A percentile compares a stretch with the other conserved stretches of the same genome.
phyloP scores from a whole-genome alignment of 768 basidiomycete species.

The Mycena capillaripes region DNA sequence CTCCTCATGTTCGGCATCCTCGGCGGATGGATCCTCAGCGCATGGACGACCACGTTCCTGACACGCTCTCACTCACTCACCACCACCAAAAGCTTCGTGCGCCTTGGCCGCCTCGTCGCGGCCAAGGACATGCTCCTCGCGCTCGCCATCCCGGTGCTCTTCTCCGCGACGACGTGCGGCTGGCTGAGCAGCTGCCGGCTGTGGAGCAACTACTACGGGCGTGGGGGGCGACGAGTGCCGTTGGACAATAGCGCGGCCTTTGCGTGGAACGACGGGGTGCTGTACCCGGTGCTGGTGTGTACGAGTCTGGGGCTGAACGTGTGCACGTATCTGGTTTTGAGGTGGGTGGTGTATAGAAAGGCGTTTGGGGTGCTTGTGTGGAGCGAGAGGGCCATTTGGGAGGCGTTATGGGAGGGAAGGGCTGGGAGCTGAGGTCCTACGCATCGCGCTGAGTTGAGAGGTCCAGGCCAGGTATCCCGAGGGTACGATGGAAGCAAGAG shows the following conservation, averaged over 20 bases:
- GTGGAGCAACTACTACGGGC: conserved; percentile 8
- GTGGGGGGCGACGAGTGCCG: neutral
- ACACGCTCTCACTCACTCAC: neutral
- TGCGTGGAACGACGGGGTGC: conserved; percentile 5
- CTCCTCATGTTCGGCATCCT: conserved; percentile 6
- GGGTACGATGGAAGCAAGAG: too few relatives aligned
- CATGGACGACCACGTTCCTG: too few relatives aligned
- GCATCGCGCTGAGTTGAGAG: too few relatives aligned
- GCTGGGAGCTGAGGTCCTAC: too few relatives aligned
- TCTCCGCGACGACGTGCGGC: conserved; percentile 14
- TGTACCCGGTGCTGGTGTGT: conserved; percentile 6
- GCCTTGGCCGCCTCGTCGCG: neutral
- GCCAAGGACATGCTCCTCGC: conserved; percentile 4
- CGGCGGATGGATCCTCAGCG: too few relatives aligned
- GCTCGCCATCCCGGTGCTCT: neutral
- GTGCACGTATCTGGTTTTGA: neutral
- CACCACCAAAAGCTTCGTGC: neutral
- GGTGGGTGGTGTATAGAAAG: conserved; percentile 12
- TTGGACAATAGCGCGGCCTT: conserved; percentile 9
- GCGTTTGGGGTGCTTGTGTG: conserved; percentile 12
- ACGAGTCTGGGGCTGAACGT: conserved; percentile 1
- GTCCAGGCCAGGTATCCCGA: too few relatives aligned
- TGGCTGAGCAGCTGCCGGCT: conserved; percentile 15
- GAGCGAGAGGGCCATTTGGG: neutral
- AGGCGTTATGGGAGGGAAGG: conserved; percentile 3